These are phyloP conservation scores for Pythium plurisporium DNA, from an alignment of 352 stramenopile genomes.

Conservation along the genomic window DNA sequence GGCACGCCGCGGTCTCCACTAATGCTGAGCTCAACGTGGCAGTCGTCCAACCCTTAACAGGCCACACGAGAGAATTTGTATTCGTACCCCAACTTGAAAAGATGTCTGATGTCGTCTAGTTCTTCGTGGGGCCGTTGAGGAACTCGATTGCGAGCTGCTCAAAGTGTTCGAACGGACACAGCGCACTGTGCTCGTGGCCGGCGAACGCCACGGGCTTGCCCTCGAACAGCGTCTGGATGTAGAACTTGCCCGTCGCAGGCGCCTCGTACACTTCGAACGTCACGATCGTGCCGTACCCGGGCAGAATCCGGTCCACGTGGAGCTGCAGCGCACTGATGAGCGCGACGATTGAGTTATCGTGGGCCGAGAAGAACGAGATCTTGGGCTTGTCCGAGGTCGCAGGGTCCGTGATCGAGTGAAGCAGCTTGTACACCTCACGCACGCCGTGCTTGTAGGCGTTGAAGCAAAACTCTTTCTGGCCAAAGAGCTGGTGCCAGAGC, in stretches of 20 bases:
- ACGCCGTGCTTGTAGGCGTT: constrained; percentile 61
- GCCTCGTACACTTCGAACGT: constrained; percentile 70
- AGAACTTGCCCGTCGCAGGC: constrained; percentile 35
- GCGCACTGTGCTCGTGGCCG: constrained; percentile 42
- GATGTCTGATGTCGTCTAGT: too few relatives aligned
- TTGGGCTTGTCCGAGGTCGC: constrained; percentile 18
- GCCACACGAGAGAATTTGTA: background rate
- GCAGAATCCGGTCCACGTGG: constrained; percentile 46
- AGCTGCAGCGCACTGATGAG: constrained; percentile 67
- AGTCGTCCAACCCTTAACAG: constrained; percentile 4
- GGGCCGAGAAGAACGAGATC: constrained; percentile 79
- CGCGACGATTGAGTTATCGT: constrained; percentile 83
- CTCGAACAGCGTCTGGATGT: constrained; percentile 60
- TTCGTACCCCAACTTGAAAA: background rate
- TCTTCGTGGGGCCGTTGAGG: constrained; percentile 17
- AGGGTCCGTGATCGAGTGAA: constrained; percentile 15
- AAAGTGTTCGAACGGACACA: constrained; percentile 66
- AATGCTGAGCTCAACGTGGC: constrained; percentile 23
- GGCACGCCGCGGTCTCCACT: constrained; percentile 20
- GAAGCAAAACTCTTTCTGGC: constrained; percentile 52
- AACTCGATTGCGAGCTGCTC: constrained; percentile 52
- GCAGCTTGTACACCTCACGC: constrained; percentile 48
- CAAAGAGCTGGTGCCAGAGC: constrained; percentile 79
- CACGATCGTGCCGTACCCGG: constrained; percentile 67
- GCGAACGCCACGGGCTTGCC: constrained; percentile 43